phyloP scores from a whole-genome alignment of 495 filamentous ascomycete genomes.

The Hypoxylon fragiforme region DNA sequence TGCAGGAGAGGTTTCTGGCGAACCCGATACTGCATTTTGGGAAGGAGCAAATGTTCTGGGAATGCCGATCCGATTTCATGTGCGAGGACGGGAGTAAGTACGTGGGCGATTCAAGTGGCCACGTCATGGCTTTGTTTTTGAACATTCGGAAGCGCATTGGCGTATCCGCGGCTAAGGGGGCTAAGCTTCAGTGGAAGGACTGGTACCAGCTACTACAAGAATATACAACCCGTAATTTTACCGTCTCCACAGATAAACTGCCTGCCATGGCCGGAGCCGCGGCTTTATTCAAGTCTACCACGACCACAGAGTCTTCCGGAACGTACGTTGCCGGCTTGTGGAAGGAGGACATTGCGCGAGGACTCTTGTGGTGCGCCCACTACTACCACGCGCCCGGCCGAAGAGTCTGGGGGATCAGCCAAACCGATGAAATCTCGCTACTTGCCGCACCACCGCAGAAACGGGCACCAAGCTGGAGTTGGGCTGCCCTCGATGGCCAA shows the following conservation, averaged over 20 bases:
- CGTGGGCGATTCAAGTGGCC: constrained; percentile 5
- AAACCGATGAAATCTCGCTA: constrained; percentile 2
- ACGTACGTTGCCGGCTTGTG: constrained; percentile 37
- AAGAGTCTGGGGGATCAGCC: constrained; percentile 19
- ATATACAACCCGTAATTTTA: constrained; percentile 28
- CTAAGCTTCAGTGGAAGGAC: constrained; percentile 4
- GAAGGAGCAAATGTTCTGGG: constrained; percentile 31
- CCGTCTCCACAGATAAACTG: constrained; percentile 27
- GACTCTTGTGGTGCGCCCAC: constrained; percentile 31
- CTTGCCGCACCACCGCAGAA: constrained; percentile 13
- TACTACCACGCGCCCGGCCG: constrained; percentile 20
- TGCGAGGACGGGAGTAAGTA: constrained; percentile 14
- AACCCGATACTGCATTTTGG: constrained; percentile 21
- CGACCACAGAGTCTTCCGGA: constrained; percentile 7
- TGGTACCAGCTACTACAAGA: constrained; percentile 34
- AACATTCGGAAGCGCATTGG: constrained; percentile 17
- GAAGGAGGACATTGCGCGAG: constrained; percentile 28
- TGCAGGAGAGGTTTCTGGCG: constrained; percentile 30
- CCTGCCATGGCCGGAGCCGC: constrained; percentile 36
- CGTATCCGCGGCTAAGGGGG: not conserved
- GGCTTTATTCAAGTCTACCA: constrained; percentile 13
- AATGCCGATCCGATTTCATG: constrained; percentile 16
- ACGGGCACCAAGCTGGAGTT: constrained; percentile 36
- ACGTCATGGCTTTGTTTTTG: constrained; percentile 20
- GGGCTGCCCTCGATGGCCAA: constrained; percentile 30